phyloP scores from a whole-genome alignment of 371 early-diverging fungal genomes.

The Funneliformis caledonium region DNA sequence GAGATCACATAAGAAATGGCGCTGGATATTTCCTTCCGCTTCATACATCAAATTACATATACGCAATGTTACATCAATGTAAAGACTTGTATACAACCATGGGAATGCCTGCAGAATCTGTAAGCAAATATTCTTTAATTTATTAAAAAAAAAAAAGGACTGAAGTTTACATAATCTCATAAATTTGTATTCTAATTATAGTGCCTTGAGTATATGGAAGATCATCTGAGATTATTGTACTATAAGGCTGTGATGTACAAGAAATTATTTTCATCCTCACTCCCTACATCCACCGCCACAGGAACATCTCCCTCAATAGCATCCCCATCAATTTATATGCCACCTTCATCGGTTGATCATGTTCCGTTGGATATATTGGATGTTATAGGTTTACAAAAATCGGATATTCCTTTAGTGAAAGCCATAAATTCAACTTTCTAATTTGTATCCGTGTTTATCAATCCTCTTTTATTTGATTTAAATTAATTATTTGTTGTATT shows the following conservation, averaged over 20 bases:
- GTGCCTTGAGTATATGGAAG: slow-evolving; percentile 36
- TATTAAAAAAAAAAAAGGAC: too few species aligned
- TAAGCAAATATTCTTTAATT: neutral
- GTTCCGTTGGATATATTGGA: neutral
- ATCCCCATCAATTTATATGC: neutral
- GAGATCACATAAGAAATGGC: slow-evolving; percentile 15
- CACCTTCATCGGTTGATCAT: neutral
- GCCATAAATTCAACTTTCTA: slow-evolving; percentile 32
- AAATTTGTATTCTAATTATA: neutral
- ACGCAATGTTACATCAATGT: slow-evolving; percentile 16
- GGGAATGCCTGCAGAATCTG: slow-evolving; percentile 35
- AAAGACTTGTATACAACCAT: slow-evolving; percentile 17
- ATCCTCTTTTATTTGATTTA: neutral
- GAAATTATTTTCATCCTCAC: neutral
- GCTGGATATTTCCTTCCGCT: neutral
- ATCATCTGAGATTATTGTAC: slow-evolving; percentile 28
- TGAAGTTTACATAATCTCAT: neutral
- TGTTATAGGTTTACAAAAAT: slow-evolving; percentile 13
- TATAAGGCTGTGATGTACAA: slow-evolving; percentile 31
- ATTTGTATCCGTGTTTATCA: neutral
- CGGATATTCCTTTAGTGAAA: slow-evolving; percentile 16
- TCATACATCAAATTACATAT: slow-evolving; percentile 19
- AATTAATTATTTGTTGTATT: neutral
- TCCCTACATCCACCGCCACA: neutral
- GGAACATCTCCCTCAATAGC: neutral